Evolutionary conservation across 345 rosid species (phyloP).

Genomic region (Gossypium sturtianum): DNA sequence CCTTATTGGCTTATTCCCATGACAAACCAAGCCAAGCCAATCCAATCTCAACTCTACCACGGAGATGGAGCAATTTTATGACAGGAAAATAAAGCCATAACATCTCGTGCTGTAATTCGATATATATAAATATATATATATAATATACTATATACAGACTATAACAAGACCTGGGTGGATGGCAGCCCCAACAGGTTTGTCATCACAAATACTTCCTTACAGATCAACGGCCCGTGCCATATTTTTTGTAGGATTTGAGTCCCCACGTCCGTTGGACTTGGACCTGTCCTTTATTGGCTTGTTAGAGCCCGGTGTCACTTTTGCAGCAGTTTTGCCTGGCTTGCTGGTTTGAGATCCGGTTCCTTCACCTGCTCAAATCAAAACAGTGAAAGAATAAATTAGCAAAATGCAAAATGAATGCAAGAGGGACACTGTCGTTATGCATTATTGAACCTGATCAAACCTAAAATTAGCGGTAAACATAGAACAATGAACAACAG

Average conservation of each 20-base stretch:
- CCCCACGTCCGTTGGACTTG: conserved; percentile 27
- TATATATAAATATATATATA: conserved; percentile 1
- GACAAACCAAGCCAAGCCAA: not conserved
- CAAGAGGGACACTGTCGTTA: not conserved
- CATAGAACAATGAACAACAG: not conserved
- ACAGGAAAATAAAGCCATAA: not conserved
- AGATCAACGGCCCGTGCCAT: conserved; percentile 26
- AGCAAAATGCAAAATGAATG: not conserved
- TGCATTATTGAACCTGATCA: not conserved
- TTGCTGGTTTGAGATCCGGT: conserved; percentile 29
- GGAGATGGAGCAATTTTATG: not conserved
- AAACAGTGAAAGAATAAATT: conserved; percentile 2
- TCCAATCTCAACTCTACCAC: not conserved
- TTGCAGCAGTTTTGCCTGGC: conserved; percentile 28
- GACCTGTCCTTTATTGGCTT: conserved; percentile 29
- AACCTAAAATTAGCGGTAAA: not conserved
- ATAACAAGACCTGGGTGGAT: not conserved
- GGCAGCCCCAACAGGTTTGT: not conserved
- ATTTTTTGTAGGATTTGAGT: conserved; percentile 26
- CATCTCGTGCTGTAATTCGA: not conserved
- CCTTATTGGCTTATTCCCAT: conserved; percentile 5
- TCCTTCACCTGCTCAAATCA: conserved; percentile 28
- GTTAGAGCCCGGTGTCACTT: conserved; percentile 29
- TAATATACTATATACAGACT: not conserved
- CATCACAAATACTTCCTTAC: conserved; percentile 6